phyloP scores from a whole-genome alignment of 139 green algal species.

The Volvox reticuliferus region DNA sequence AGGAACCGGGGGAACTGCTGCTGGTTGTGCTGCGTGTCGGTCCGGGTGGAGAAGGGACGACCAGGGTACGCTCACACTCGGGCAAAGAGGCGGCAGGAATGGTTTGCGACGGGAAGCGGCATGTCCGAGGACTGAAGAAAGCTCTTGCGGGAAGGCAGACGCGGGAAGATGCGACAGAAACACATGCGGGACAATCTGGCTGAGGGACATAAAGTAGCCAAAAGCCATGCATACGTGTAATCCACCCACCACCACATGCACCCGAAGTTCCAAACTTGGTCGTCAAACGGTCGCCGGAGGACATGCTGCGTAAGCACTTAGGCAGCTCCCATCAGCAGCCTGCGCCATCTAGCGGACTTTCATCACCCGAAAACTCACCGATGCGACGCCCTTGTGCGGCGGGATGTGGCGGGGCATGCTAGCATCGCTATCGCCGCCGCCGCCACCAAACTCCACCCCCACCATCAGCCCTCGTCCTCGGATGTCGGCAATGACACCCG shows the following conservation, averaged over 20 bases:
- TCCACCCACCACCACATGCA: neutral
- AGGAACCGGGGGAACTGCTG: neutral
- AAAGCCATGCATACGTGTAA: neutral
- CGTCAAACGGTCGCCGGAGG: neutral
- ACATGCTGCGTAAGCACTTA: neutral
- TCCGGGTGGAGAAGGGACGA: neutral
- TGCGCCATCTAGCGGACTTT: no score
- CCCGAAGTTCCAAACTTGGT: neutral
- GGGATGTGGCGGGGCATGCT: constrained; percentile 40
- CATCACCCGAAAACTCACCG: constrained; percentile 41
- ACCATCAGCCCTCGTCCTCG: constrained; percentile 88
- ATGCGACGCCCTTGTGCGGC: constrained; percentile 61
- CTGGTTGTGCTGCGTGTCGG: neutral
- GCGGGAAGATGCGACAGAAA: neutral
- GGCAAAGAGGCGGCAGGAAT: no score
- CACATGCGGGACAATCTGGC: neutral
- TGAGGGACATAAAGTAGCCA: neutral
- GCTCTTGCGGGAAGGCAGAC: no score
- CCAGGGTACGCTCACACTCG: no score
- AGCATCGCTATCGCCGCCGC: constrained; percentile 40
- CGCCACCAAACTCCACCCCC: constrained; percentile 79
- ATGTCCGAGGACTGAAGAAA: no score
- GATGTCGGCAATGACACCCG: constrained; percentile 79
- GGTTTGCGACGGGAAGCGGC: no score
- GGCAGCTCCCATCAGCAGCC: neutral